phyloP scores from a whole-genome alignment of 2,329 filamentous ascomycete species.

The Grosmannia penicillata region DNA sequence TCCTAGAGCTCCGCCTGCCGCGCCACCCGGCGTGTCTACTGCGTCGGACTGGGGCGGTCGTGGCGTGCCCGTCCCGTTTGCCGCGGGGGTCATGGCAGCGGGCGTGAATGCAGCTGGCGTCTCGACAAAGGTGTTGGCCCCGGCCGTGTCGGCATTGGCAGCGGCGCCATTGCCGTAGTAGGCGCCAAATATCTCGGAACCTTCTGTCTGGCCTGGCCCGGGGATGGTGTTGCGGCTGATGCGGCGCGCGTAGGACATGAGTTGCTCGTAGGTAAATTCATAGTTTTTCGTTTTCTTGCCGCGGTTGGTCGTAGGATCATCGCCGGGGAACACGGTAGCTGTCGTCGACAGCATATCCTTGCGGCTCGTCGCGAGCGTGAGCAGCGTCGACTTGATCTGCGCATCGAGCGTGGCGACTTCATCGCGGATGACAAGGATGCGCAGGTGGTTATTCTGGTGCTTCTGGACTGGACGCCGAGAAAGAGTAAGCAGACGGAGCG shows the following conservation, averaged over 20 bases:
- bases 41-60: background rate
- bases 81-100: background rate
- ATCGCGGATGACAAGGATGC: slow-evolving; percentile 51
- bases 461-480: slow-evolving; percentile 48
- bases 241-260: slow-evolving; percentile 62
- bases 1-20: background rate
- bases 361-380: slow-evolving; percentile 55
- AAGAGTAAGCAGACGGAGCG: background rate
- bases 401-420: slow-evolving; percentile 51
- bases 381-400: slow-evolving; percentile 57
- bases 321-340: slow-evolving; percentile 37
- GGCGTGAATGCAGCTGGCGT: slow-evolving; percentile 3
- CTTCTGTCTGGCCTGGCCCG: slow-evolving; percentile 36
- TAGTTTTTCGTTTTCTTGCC: slow-evolving; percentile 22
- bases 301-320: slow-evolving; percentile 12
- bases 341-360: slow-evolving; percentile 54
- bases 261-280: slow-evolving; percentile 53
- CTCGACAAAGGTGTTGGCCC: slow-evolving; percentile 7
- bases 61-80: background rate
- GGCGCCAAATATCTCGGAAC: slow-evolving; percentile 13
- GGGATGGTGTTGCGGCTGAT: slow-evolving; percentile 72
- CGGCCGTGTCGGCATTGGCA: slow-evolving; percentile 4
- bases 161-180: background rate
- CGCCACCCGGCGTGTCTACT: background rate
- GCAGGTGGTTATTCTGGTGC: slow-evolving; percentile 61